Evolutionary conservation across 345 rosid species (phyloP), one percentile per base, ranked within the genome.

Genomic region (Camelina neglecta): DNA sequence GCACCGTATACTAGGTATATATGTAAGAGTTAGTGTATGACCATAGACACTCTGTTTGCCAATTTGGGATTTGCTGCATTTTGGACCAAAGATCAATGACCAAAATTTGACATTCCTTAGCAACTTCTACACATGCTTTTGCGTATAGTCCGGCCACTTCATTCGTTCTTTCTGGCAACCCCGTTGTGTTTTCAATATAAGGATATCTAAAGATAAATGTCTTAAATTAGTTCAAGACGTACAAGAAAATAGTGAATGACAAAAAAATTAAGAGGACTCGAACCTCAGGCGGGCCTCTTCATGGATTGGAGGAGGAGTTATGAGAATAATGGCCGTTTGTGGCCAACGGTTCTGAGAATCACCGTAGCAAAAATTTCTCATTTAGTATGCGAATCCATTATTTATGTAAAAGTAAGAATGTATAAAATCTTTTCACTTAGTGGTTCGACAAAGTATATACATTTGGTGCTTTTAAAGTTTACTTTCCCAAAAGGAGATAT

Each of bases 251-350:
- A 12, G 15, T 23, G 56, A 31, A 60, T 41, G 21, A 39, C 10
- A 23, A 44, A 18, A 65, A 59, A 67, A 23, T 45, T 1, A 36
- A 10, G 9, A 56, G 49, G 49, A 50, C 61, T 16, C 60, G 29
- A 85, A 94, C 98, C 76, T 66, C 54, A 90, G 89, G 63, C 98
- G 97, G 31, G 83, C 93, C 49, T 82, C 95, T 82, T 94, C 96
- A 73, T 92, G 91, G 16, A 94, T 84, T 5, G 98, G 98, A 67
- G 98, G 98, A 24, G 97, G 98, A 54, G 93, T 85, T 36, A 94
- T 84, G 62, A 89, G 89, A 71, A 92, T 75, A 73, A 92, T 29
- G 48, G 81, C 73, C 9, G 86, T 79, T 4, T 66, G 71, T 39
- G 96, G 92, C 91, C 96, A 94, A 26, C 75, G 88, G 42, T 75